Evolutionary conservation across 352 stramenopile genomes (phyloP).

Genomic region (Globisporangium carolinianum): DNA sequence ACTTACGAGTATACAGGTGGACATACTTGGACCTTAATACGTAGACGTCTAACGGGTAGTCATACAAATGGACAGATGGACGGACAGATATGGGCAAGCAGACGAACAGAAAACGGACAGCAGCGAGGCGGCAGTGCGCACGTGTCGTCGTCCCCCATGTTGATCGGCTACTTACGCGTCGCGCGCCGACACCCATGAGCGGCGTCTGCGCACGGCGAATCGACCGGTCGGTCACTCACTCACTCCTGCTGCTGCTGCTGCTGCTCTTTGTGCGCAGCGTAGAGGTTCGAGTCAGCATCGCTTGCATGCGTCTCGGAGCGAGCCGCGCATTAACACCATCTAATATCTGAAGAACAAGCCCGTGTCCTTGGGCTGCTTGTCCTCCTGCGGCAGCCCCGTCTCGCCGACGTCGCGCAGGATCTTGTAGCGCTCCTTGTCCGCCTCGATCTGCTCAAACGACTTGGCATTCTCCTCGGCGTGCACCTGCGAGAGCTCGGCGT

Average conservation of each 20-base stretch:
- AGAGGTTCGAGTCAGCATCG: neutral
- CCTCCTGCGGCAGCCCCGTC: constrained; percentile 66
- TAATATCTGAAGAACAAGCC: constrained; percentile 89
- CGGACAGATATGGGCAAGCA: too few species aligned
- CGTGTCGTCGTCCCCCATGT: neutral
- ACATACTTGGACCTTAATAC: too few species aligned
- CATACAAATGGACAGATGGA: too few species aligned
- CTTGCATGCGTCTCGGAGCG: neutral
- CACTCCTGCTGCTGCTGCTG: neutral
- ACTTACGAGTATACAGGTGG: too few species aligned
- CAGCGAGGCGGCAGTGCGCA: neutral
- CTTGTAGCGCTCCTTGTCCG: constrained; percentile 68
- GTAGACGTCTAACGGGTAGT: too few species aligned
- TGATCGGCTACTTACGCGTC: neutral
- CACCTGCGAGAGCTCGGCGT: constrained; percentile 68
- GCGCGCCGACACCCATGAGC: neutral
- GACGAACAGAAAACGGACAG: neutral
- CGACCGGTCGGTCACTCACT: neutral
- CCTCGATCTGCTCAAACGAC: constrained; percentile 79
- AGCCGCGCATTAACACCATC: constrained; percentile 13
- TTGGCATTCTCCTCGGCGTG: constrained; percentile 75
- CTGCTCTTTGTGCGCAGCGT: too few species aligned
- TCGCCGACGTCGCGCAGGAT: constrained; percentile 76
- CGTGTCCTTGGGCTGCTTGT: constrained; percentile 64
- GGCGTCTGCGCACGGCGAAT: neutral